Percentiles rank a stretch among this genome's conserved stretches.
Evolutionary conservation across 805 yeast genomes (phyloP).

Genomic region (Yamadazyma tumulicola): DNA sequence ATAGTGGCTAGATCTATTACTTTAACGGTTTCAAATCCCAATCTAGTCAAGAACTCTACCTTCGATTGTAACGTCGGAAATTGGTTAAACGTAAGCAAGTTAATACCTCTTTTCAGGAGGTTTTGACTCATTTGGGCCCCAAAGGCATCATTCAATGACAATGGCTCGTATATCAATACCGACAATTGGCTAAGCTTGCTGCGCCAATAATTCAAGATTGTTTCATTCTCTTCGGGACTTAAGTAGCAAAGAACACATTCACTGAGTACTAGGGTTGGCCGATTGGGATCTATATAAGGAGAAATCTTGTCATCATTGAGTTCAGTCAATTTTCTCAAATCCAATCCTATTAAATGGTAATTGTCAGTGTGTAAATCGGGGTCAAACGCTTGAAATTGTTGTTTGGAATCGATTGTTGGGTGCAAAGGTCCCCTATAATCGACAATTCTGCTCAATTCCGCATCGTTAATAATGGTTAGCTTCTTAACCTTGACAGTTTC

Average conservation of each 20-base stretch:
- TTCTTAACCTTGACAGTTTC: slow-evolving; percentile 51
- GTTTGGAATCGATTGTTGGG: slow-evolving; percentile 13
- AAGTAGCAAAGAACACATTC: slow-evolving; percentile 79
- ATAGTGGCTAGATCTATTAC: slow-evolving; percentile 47
- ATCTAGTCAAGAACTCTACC: slow-evolving; percentile 17
- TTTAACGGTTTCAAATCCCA: slow-evolving; percentile 26
- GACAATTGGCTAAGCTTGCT: slow-evolving; percentile 20
- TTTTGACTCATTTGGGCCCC: slow-evolving; percentile 68
- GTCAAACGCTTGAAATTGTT: slow-evolving; percentile 20
- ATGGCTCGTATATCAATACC: slow-evolving; percentile 65
- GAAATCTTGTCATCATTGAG: neutral
- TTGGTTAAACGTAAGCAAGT: slow-evolving; percentile 52
- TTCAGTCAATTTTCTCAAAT: slow-evolving; percentile 37
- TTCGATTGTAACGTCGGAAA: slow-evolving; percentile 44
- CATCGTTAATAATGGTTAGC: slow-evolving; percentile 37
- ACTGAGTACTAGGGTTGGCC: slow-evolving; percentile 62
- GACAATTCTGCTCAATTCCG: slow-evolving; percentile 24
- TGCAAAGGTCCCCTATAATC: slow-evolving; percentile 4
- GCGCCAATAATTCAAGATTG: slow-evolving; percentile 44
- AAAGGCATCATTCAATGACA: slow-evolving; percentile 58
- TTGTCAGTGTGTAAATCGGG: slow-evolving; percentile 31
- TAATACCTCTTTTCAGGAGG: slow-evolving; percentile 56
- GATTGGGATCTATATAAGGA: slow-evolving; percentile 20
- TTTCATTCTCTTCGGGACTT: slow-evolving; percentile 45
- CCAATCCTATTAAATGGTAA: slow-evolving; percentile 55